phyloP scores from a whole-genome alignment of 2,329 filamentous ascomycete genomes.

The Aspergillus awamori region DNA sequence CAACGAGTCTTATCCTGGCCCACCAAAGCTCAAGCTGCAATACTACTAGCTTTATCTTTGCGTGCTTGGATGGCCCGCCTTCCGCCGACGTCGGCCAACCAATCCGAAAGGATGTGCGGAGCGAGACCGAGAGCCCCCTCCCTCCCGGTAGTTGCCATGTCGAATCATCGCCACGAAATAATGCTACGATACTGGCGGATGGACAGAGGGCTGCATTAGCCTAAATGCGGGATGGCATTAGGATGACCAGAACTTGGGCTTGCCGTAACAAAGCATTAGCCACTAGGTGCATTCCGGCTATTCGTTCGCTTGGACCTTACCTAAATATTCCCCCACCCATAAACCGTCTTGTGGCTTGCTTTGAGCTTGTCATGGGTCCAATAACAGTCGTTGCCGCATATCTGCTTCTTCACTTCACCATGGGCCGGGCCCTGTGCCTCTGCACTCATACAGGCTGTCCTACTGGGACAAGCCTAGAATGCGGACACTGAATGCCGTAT shows the following conservation, averaged over 20 bases:
- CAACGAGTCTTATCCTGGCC: neutral
- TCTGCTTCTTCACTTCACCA: neutral
- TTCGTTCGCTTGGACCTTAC: conserved; percentile 22
- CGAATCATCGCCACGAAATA: neutral
- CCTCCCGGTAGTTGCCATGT: neutral
- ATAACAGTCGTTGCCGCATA: neutral
- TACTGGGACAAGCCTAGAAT: conserved; percentile 7
- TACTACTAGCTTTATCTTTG: neutral
- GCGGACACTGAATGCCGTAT: neutral
- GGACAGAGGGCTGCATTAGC: neutral
- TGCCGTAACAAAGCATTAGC: neutral
- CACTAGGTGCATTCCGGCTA: neutral
- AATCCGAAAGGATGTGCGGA: neutral
- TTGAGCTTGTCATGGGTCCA: neutral
- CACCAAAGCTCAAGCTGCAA: neutral
- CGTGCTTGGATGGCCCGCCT: neutral
- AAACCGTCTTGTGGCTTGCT: neutral
- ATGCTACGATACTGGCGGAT: neutral
- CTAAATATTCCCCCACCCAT: neutral
- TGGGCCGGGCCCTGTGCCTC: neutral
- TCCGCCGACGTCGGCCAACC: conserved; percentile 2
- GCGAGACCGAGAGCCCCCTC: neutral
- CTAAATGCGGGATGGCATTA: neutral
- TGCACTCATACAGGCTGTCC: conserved; percentile 1
- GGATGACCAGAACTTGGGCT: neutral